Conservation (phyloP, 306 rosid species). For the Adenanthera pavonina region DNA sequence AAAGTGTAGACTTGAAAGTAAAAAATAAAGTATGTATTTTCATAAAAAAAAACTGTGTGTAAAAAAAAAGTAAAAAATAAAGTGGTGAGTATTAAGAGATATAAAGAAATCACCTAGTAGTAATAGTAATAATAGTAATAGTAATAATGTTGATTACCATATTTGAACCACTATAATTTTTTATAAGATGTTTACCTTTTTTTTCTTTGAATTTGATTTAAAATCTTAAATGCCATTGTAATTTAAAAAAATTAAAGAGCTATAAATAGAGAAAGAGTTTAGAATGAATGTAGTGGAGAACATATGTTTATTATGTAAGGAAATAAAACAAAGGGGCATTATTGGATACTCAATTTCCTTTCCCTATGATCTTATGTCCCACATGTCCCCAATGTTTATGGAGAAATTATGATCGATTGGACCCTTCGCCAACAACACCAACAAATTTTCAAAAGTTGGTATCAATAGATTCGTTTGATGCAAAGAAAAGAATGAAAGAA, state of each 20-base stretch:
- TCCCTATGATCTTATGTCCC: conserved; percentile 25
- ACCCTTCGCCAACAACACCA: conserved; percentile 29
- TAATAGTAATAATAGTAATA: too few species aligned
- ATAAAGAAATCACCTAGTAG: too few species aligned
- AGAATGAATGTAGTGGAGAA: not conserved
- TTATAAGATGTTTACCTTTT: too few species aligned
- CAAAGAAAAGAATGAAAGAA: too few species aligned
- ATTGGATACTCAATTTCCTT: conserved; percentile 5
- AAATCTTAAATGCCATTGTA: not conserved
- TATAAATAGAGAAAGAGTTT: too few species aligned
- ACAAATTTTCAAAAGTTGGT: conserved; percentile 13
- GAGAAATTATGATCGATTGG: conserved; percentile 51
- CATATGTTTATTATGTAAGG: not conserved
- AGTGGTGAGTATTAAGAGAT: too few species aligned
- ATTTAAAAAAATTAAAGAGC: too few species aligned
- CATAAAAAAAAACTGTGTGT: too few species aligned
- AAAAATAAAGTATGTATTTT: too few species aligned
- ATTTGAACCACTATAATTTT: not conserved
- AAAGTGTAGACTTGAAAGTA: too few species aligned
- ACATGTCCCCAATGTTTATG: conserved; percentile 41
- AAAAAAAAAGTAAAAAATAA: too few species aligned
- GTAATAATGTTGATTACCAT: not conserved
- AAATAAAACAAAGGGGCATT: not conserved
- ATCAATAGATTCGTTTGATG: too few species aligned
- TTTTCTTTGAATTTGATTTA: not conserved